phyloP scores from a whole-genome alignment of 1,284 basidiomycete species.

The Apiotrichum mycotoxinovorans region DNA sequence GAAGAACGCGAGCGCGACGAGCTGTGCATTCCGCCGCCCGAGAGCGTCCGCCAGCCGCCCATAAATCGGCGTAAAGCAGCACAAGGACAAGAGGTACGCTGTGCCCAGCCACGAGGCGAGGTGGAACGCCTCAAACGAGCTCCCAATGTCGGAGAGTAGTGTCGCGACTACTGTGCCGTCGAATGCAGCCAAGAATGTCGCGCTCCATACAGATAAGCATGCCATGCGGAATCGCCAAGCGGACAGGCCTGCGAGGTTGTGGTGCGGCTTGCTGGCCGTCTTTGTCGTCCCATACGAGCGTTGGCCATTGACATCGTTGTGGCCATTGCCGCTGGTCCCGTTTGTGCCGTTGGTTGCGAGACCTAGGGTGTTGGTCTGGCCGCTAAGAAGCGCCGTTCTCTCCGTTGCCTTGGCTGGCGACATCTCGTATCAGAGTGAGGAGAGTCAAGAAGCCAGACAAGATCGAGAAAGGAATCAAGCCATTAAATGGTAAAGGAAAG shows the following conservation, averaged over 20 bases:
- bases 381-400: too few species aligned
- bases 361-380: too few species aligned
- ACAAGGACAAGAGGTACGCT: conserved; percentile 66
- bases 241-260: conserved; percentile 40
- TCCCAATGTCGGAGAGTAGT: conserved; percentile 55
- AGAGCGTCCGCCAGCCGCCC: conserved; percentile 81
- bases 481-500: too few species aligned
- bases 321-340: not conserved
- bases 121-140: conserved; percentile 44
- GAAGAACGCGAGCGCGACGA: conserved; percentile 72
- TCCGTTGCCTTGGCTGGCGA: too few species aligned
- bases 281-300: not conserved
- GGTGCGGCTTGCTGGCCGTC: conserved; percentile 18
- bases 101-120: conserved; percentile 70
- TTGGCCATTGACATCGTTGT: not conserved
- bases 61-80: conserved; percentile 82
- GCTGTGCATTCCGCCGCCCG: conserved; percentile 67
- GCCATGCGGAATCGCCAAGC: conserved; percentile 32
- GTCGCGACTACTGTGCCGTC: conserved; percentile 62
- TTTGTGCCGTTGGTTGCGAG: too few species aligned
- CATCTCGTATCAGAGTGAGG: too few species aligned
- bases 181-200: conserved; percentile 66
- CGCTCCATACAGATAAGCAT: conserved; percentile 34
- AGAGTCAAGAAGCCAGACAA: too few species aligned
- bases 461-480: too few species aligned